phyloP scores from a whole-genome alignment of 768 basidiomycete species.

The Leccinum subgranulosum region DNA sequence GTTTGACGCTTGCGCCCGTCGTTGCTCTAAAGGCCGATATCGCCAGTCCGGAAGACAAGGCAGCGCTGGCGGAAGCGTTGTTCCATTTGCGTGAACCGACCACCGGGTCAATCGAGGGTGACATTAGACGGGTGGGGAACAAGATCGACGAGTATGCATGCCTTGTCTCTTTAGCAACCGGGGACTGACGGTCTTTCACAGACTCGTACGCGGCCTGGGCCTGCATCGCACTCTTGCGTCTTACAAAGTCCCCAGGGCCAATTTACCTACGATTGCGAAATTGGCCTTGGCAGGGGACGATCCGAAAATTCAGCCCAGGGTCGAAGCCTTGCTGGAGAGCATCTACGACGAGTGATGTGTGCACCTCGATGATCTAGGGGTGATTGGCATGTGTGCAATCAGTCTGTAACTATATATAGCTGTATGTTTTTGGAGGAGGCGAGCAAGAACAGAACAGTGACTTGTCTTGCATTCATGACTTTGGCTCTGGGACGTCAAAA shows the following conservation, averaged over 20 bases:
- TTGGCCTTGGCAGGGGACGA: constrained; percentile 30
- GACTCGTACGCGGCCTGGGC: constrained; percentile 59
- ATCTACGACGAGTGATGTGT: constrained; percentile 33
- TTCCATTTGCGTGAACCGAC: constrained; percentile 57
- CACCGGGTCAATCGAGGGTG: constrained; percentile 65
- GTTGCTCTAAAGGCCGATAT: constrained; percentile 56
- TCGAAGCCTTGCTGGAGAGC: constrained; percentile 48
- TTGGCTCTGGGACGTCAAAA: constrained; percentile 5
- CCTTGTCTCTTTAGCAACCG: background rate
- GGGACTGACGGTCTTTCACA: constrained; percentile 25
- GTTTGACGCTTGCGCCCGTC: constrained; percentile 66
- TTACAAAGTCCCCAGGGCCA: constrained; percentile 60
- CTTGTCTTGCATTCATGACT: constrained; percentile 10
- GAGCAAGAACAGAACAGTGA: too few relatives aligned
- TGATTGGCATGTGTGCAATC: background rate
- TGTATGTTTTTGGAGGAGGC: too few relatives aligned
- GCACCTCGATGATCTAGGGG: background rate
- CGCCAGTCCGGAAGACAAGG: constrained; percentile 61
- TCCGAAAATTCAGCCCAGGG: constrained; percentile 33
- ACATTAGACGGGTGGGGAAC: constrained; percentile 49
- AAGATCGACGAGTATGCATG: constrained; percentile 52
- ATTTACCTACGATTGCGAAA: constrained; percentile 51
- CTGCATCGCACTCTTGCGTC: constrained; percentile 54
- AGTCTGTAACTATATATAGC: background rate
- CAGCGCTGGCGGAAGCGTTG: constrained; percentile 51